Conservation (phyloP, 495 filamentous ascomycete species). For the Aspergillus indologenus region DNA sequence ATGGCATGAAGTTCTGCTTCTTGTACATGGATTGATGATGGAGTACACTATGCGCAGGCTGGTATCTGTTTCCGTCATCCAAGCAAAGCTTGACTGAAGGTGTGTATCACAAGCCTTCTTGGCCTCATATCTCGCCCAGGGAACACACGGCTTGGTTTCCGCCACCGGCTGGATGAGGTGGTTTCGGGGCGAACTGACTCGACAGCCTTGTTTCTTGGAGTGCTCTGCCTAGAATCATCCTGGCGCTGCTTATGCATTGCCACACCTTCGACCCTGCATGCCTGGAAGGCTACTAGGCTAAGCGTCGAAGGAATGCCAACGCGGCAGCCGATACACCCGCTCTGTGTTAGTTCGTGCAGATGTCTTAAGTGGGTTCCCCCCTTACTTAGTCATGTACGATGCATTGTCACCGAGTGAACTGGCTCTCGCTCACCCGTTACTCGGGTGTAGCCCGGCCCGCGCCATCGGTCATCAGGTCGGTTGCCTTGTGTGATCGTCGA, state of each 20-base stretch:
- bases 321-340: not conserved
- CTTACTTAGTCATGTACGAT: not conserved
- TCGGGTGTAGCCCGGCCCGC: not conserved
- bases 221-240: not conserved
- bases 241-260: not conserved
- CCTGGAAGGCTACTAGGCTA: not conserved
- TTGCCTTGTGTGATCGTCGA: not conserved
- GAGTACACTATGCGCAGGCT: not conserved
- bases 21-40: not conserved
- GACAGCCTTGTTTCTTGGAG: not conserved
- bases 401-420: not conserved
- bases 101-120: not conserved
- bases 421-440: not conserved
- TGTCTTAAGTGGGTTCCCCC: not conserved
- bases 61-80: not conserved
- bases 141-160: not conserved
- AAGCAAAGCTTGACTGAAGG: not conserved
- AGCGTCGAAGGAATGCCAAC: not conserved
- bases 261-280: not conserved
- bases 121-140: not conserved
- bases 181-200: not conserved
- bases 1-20: not conserved
- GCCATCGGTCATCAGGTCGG: not conserved
- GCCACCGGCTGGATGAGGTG: not conserved
- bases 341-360: not conserved